phyloP scores from a whole-genome alignment of 78 protist species.

The slime mould (Dictyostelium discoideum) region dicty_2.7 NC_007089.4:2291501-2292000 shows the following conservation, averaged over 20 bases:
- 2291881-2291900: neutral
- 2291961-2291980: conserved; percentile 17
- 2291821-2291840: neutral
- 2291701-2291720: neutral
- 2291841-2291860: neutral
- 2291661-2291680: conserved; percentile 3
- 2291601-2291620: neutral
- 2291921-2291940: conserved; percentile 4
- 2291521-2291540: neutral
- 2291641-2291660: neutral
- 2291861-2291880: neutral
- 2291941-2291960: neutral
- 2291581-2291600: neutral
- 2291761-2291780: neutral
- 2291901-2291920: conserved; percentile 38
- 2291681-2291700: conserved; percentile 15
- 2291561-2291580: no score
- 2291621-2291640: neutral
- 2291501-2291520: neutral
- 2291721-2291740: neutral
- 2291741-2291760: neutral
- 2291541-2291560: no score
- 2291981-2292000: conserved; percentile 24
- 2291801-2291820: neutral
- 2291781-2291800: conserved; percentile 11